Evolutionary conservation across 2,329 filamentous ascomycete genomes (phyloP).

Genomic region (Diaporthe citriasiana): DNA sequence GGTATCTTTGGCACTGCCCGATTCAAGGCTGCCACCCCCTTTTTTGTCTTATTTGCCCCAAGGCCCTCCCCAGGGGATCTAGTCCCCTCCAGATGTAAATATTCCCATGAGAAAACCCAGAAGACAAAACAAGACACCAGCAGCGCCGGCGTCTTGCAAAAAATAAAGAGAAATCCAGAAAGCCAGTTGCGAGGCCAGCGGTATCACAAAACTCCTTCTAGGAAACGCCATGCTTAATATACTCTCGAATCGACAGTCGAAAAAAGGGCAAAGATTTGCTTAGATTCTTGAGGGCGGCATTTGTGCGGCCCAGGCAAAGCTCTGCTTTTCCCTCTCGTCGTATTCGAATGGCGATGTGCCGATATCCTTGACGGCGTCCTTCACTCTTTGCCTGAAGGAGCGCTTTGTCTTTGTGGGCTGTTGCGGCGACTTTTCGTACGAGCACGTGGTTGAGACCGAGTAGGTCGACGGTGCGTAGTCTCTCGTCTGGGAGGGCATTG

Average conservation of each 20-base stretch:
- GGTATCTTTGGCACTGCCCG: not conserved
- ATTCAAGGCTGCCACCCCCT: not conserved
- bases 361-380: conserved; percentile 42
- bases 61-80: not conserved
- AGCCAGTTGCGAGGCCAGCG: not conserved
- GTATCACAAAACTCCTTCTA: not conserved
- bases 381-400: conserved; percentile 38
- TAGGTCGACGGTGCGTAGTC: conserved; percentile 50
- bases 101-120: not conserved
- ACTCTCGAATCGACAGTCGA: not conserved
- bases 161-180: not conserved
- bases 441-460: conserved; percentile 52
- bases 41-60: too few species aligned
- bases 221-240: conserved; percentile 25
- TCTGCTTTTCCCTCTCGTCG: conserved; percentile 32
- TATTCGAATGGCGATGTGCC: conserved; percentile 41
- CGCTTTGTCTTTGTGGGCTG: conserved; percentile 35
- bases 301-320: conserved; percentile 26
- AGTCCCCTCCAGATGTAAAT: not conserved
- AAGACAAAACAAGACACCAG: not conserved
- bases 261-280: not conserved
- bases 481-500: conserved; percentile 46
- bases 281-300: conserved; percentile 36
- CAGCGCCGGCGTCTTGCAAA: not conserved
- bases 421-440: conserved; percentile 48